Evolutionary conservation across 2,329 filamentous ascomycete genomes (phyloP).

Genomic region (Scopulariopsis brevicaulis): DNA sequence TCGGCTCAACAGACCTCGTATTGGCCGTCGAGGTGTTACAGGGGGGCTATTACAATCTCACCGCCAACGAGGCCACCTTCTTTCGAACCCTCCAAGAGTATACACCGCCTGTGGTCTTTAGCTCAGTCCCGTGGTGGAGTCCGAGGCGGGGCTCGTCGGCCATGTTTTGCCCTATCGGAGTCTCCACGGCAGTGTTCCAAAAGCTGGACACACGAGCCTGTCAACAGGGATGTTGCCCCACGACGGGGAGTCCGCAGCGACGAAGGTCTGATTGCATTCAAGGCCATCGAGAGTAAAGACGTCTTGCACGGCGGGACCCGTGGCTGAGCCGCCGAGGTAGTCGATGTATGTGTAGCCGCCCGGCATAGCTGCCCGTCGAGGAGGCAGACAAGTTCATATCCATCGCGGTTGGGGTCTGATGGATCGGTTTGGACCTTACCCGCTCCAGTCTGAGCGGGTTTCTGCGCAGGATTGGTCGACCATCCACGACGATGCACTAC

Average conservation of each 20-base stretch:
- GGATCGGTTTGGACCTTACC: conserved; percentile 6
- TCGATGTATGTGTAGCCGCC: conserved; percentile 12
- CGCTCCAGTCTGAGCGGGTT: conserved; percentile 14
- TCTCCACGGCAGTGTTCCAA: conserved; percentile 19
- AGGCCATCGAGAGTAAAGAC: conserved; percentile 10
- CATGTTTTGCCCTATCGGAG: conserved; percentile 15
- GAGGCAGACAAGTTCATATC: conserved; percentile 16
- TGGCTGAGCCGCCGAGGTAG: conserved; percentile 18
- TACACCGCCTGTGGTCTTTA: conserved; percentile 5
- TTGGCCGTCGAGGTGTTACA: conserved; percentile 5
- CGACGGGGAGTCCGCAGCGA: conserved; percentile 13
- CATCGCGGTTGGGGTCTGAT: conserved; percentile 13
- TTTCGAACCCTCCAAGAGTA: conserved; percentile 19
- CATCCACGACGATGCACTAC: conserved; percentile 21
- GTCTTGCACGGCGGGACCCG: conserved; percentile 15
- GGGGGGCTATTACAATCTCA: conserved; percentile 10
- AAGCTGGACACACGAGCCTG: conserved; percentile 22
- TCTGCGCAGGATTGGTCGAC: conserved; percentile 14
- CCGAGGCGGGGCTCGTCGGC: conserved; percentile 19
- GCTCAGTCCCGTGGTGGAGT: conserved; percentile 15
- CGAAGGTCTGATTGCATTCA: conserved; percentile 15
- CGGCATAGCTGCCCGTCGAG: conserved; percentile 12
- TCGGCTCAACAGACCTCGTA: conserved; percentile 20
- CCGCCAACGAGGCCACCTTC: conserved; percentile 17
- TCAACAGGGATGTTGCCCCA: conserved; percentile 17